phyloP scores from a whole-genome alignment of 495 filamentous ascomycete genomes.

The Tuber melanosporum region DNA sequence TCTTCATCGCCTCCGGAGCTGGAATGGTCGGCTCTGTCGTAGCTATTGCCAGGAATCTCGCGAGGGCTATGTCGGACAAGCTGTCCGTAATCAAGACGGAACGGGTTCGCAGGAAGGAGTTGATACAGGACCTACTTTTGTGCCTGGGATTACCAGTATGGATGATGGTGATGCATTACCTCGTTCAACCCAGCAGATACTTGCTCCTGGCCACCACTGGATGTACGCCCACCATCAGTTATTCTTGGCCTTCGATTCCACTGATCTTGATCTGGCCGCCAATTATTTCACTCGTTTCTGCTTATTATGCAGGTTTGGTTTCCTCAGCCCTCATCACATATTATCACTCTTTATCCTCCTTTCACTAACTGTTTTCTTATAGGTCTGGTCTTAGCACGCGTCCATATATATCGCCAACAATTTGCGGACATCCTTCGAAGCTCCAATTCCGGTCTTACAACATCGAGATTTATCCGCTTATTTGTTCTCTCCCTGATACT shows the following conservation, averaged over 20 bases:
- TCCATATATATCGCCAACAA: conserved; percentile 58
- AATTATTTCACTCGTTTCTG: conserved; percentile 57
- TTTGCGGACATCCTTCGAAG: conserved; percentile 56
- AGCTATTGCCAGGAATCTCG: conserved; percentile 69
- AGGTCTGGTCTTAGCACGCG: conserved; percentile 63
- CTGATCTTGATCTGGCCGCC: conserved; percentile 62
- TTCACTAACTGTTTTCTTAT: conserved; percentile 1
- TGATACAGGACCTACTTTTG: conserved; percentile 56
- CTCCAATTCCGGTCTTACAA: conserved; percentile 53
- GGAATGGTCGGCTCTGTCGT: conserved; percentile 56
- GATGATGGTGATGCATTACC: conserved; percentile 59
- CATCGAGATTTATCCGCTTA: conserved; percentile 68
- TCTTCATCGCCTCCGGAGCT: conserved; percentile 58
- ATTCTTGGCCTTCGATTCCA: conserved; percentile 64
- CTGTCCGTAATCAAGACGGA: conserved; percentile 51
- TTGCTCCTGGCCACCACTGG: conserved; percentile 66
- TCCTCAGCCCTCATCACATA: conserved; percentile 18
- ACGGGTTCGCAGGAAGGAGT: conserved; percentile 50
- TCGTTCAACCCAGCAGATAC: conserved; percentile 67
- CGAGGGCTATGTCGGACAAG: conserved; percentile 61
- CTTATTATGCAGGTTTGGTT: conserved; percentile 65
- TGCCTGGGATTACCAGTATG: conserved; percentile 63
- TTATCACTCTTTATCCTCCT: conserved; percentile 8
- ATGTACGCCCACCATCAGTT: conserved; percentile 58
- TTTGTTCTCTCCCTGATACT: conserved; percentile 66